Conservation (phyloP, 345 rosid genomes). For the Erysimum cheiranthoides region DNA sequence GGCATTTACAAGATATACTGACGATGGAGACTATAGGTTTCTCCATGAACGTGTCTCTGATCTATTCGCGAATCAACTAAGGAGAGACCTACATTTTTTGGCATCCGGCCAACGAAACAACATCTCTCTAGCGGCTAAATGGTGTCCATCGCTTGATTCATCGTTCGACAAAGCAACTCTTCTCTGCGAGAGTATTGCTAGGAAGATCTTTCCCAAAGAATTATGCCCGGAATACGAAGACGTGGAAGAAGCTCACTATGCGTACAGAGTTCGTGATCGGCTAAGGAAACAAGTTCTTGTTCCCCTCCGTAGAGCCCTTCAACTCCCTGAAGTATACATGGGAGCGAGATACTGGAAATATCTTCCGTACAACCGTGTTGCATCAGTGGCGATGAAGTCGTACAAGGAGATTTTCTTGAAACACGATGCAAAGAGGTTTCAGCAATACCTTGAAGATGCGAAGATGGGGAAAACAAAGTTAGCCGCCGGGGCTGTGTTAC, state of each 20-base stretch:
- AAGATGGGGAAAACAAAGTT: slow-evolving; percentile 54
- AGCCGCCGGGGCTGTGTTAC: slow-evolving; percentile 64
- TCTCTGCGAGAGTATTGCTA: neutral
- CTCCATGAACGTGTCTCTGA: neutral
- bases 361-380: slow-evolving; percentile 39
- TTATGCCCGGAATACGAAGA: neutral
- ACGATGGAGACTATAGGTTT: neutral
- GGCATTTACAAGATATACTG: neutral
- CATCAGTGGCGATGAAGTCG: slow-evolving; percentile 43
- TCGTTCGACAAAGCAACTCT: neutral
- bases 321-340: too few relatives aligned
- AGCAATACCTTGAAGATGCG: slow-evolving; percentile 49
- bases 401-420: slow-evolving; percentile 49
- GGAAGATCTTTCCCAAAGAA: neutral
- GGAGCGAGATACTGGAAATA: neutral
- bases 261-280: slow-evolving; percentile 2
- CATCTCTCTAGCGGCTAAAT: neutral
- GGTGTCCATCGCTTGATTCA: slow-evolving; percentile 1
- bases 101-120: neutral
- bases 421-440: slow-evolving; percentile 56
- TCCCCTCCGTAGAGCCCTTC: too few relatives aligned
- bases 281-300: neutral
- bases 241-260: neutral
- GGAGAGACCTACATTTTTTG: neutral
- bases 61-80: neutral